Evolutionary conservation across 2,329 filamentous ascomycete species (phyloP).

Genomic region (Coniochaeta sp.): DNA sequence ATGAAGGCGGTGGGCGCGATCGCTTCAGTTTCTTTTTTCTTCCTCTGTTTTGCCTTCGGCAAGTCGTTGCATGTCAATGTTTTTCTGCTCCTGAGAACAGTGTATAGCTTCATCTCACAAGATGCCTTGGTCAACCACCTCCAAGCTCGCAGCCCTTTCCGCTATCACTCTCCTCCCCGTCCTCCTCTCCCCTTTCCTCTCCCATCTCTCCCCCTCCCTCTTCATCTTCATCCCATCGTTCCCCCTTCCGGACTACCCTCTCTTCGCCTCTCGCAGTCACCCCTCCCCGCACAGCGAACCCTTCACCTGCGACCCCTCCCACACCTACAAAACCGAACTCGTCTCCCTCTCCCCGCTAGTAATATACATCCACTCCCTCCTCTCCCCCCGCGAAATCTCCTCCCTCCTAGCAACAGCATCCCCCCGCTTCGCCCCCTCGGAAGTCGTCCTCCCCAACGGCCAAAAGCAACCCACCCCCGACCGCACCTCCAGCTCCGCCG

Average conservation of each 20-base stretch:
- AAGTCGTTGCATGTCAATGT: no score
- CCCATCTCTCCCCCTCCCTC: constrained; percentile 9
- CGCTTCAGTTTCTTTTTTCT: no score
- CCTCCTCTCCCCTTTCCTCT: constrained; percentile 13
- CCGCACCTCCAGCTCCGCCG: constrained; percentile 31
- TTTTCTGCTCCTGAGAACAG: no score
- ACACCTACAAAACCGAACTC: constrained; percentile 30
- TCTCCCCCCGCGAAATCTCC: constrained; percentile 25
- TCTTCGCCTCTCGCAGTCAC: constrained; percentile 7
- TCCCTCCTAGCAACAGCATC: constrained; percentile 28
- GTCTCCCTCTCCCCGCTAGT: constrained; percentile 34
- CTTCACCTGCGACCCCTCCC: constrained; percentile 21
- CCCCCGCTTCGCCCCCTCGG: constrained; percentile 27
- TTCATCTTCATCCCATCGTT: constrained; percentile 15
- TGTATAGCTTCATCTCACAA: neutral
- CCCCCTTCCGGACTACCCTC: constrained; percentile 13
- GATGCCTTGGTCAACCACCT: neutral
- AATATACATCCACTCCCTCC: constrained; percentile 35
- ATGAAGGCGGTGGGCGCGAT: no score
- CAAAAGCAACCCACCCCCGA: constrained; percentile 23
- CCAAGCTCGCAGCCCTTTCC: constrained; percentile 12
- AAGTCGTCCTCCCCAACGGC: constrained; percentile 26
- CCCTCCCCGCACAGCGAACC: no score
- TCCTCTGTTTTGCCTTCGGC: no score
- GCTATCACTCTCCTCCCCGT: constrained; percentile 14